phyloP scores from a whole-genome alignment of 345 rosid species.

The Hibiscus syriacus region DNA sequence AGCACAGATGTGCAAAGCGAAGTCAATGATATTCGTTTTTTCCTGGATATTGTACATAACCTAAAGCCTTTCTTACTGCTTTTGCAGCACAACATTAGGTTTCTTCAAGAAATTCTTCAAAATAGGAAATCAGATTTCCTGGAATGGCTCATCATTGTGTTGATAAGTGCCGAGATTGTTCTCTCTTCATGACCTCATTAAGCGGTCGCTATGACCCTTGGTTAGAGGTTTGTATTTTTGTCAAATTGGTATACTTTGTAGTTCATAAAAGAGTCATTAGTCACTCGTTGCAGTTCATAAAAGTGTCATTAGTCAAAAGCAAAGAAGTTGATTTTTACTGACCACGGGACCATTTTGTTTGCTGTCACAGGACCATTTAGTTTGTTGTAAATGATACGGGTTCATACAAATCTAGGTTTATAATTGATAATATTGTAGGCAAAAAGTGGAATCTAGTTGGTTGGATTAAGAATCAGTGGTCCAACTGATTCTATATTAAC shows the following conservation, averaged over 20 bases:
- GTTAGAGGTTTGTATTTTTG: background rate
- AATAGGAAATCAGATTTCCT: slow-evolving; percentile 90
- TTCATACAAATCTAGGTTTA: too few species aligned
- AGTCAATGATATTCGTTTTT: background rate
- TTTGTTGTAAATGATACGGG: too few species aligned
- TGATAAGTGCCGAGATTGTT: slow-evolving; percentile 18
- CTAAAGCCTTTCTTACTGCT: background rate
- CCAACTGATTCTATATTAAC: too few species aligned
- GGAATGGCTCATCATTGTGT: slow-evolving; percentile 88
- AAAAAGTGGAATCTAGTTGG: too few species aligned
- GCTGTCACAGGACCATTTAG: too few species aligned
- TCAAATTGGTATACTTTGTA: background rate
- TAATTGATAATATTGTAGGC: too few species aligned
- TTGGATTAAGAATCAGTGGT: too few species aligned
- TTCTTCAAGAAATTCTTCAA: slow-evolving; percentile 93
- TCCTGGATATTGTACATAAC: background rate
- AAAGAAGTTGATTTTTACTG: background rate
- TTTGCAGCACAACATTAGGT: slow-evolving; percentile 86
- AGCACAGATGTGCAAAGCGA: background rate
- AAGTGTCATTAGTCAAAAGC: background rate
- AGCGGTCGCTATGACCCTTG: background rate
- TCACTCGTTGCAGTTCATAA: too few species aligned
- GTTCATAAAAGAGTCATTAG: background rate
- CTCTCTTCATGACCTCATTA: slow-evolving; percentile 5
- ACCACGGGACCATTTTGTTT: background rate